A percentile compares a stretch with the other conserved stretches of the same genome.
phyloP scores from a whole-genome alignment of 2,329 filamentous ascomycete genomes.

The Sporothrix curviconia region DNA sequence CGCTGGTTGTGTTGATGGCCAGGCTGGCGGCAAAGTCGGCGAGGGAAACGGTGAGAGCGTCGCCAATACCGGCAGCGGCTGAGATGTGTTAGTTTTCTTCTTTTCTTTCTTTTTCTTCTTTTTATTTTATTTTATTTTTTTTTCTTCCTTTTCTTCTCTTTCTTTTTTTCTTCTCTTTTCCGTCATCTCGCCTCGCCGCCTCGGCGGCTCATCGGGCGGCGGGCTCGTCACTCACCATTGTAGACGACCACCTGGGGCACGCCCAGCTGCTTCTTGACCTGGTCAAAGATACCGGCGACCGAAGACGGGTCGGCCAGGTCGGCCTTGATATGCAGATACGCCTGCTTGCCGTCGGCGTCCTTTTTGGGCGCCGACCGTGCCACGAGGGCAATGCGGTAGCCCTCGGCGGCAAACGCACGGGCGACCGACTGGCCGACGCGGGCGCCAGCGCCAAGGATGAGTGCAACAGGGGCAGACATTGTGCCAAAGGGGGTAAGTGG shows the following conservation, averaged over 20 bases:
- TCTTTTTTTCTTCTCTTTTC: background rate
- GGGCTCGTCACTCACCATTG: conserved; percentile 26
- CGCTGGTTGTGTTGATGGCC: conserved; percentile 32
- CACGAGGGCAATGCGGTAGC: conserved; percentile 37
- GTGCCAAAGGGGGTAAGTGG: too few relatives aligned
- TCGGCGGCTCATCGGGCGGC: too few relatives aligned
- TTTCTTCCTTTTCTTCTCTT: background rate
- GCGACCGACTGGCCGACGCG: conserved; percentile 34
- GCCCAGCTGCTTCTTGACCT: conserved; percentile 30
- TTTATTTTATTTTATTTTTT: background rate
- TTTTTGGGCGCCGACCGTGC: conserved; percentile 29
- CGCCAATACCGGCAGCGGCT: background rate
- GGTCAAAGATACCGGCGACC: conserved; percentile 32
- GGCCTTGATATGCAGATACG: conserved; percentile 28
- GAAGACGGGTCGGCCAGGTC: conserved; percentile 32
- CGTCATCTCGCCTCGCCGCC: too few relatives aligned
- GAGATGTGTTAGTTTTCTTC: background rate
- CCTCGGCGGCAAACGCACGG: conserved; percentile 32
- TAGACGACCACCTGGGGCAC: conserved; percentile 39
- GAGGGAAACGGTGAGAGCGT: conserved; percentile 12
- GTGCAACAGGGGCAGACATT: conserved; percentile 21
- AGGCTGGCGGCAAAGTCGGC: conserved; percentile 22
- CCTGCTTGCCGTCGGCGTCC: conserved; percentile 20
- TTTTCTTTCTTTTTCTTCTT: background rate
- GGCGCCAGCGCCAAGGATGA: conserved; percentile 38